Base-by-base conservation (phyloP, 2,329 filamentous ascomycete genomes). In the Paecilomyces sp. region DNA sequence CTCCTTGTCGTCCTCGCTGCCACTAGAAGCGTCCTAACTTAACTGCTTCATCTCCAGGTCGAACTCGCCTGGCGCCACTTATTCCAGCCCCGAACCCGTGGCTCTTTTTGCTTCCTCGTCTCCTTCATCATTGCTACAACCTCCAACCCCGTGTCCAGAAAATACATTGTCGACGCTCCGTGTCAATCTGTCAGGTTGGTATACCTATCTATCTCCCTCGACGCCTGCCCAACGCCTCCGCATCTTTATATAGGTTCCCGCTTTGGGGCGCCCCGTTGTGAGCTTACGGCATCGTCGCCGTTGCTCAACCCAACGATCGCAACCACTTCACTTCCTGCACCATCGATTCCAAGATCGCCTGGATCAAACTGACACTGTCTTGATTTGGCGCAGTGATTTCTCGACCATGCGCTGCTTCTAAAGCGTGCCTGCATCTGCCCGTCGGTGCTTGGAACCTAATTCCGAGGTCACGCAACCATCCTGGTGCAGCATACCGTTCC, bases 11-110 rank as follows among this genome's bases (percentile, higher is more conserved):
- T 51, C 51, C 28, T 53, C 24, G 11, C 51, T 25, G 22, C 22
- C 22, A 28, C 51, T 30, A 53, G 24, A 8, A 53, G 51, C 47
- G 22, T 53, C 51, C 22, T 15, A n/a, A 25, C 51, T 53, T 15
- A 53, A 25, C 51, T 25, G 28, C 51, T 53, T 22, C 51, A 53
- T 53, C 51, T 53, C 51, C 51, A 53, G 51, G 8, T 30, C n/a
- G 8, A 25, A 18, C n/a, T 51, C 54, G 31, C 55, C 56, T 47
- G 61, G 64, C 65, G 66, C 64, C 66, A 68, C 66, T 66, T 57
- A 57, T 68, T 51, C 58, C 61, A 61, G 58, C 60, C 62, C 62
- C 63, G 61, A 66, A 9, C 63, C 66, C 66, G 66, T 68, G 67
- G 65, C 64, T 68, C 65, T 59, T 64, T 22, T 28, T 51, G n/a